Conservation (phyloP, 805 yeast genomes). For the Starmerella sirachaensis region DNA sequence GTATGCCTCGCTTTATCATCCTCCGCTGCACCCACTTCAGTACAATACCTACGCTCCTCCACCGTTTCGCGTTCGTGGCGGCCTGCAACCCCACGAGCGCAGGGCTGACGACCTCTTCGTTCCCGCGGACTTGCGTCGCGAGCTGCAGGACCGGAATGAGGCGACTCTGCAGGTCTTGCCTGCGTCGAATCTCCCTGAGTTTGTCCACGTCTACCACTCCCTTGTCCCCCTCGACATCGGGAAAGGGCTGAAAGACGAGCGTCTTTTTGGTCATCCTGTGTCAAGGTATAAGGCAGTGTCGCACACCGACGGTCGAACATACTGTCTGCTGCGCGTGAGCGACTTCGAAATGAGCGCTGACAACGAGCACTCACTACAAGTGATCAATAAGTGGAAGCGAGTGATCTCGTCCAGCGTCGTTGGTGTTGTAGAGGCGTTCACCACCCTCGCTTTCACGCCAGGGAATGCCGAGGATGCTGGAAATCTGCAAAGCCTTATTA, state of each 20-base stretch:
- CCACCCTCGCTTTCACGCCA: conserved; percentile 56
- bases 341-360: conserved; percentile 37
- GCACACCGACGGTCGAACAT: conserved; percentile 63
- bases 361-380: conserved; percentile 43
- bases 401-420: conserved; percentile 47
- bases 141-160: conserved; percentile 60
- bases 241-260: conserved; percentile 19
- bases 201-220: conserved; percentile 73
- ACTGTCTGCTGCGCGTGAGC: conserved; percentile 65
- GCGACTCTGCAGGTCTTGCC: conserved; percentile 62
- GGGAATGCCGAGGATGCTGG: not conserved
- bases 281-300: conserved; percentile 71
- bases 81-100: conserved; percentile 59
- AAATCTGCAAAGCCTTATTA: conserved; percentile 33
- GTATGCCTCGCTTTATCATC: conserved; percentile 19
- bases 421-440: conserved; percentile 65
- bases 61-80: conserved; percentile 41
- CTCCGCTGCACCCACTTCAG: conserved; percentile 37
- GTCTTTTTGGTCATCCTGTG: conserved; percentile 42
- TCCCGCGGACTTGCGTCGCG: conserved; percentile 58
- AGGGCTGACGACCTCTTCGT: conserved; percentile 59
- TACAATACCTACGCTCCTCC: conserved; percentile 84
- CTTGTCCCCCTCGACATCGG: conserved; percentile 62
- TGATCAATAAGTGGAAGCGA: conserved; percentile 56
- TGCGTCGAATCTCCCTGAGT: conserved; percentile 53